phyloP scores from a whole-genome alignment of 2,329 filamentous ascomycete genomes.

The Fusarium annulatum region DNA sequence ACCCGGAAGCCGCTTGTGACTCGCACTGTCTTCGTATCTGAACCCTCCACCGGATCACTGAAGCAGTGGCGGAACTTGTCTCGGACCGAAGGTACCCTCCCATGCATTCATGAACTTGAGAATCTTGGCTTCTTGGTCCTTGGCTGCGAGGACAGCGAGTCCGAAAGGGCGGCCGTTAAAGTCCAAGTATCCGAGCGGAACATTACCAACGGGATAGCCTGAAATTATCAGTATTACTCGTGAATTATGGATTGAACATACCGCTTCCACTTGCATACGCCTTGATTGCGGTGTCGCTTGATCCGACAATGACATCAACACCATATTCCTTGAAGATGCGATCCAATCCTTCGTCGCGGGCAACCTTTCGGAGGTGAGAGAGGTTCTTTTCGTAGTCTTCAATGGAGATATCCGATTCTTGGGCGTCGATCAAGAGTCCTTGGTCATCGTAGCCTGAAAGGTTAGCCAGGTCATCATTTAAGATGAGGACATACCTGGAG shows the following conservation, averaged over 20 bases:
- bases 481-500: not conserved
- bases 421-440: not conserved
- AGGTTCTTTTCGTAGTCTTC: not conserved
- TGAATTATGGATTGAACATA: fast-evolving
- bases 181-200: not conserved
- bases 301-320: not conserved
- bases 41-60: not conserved
- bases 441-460: not conserved
- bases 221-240: not conserved
- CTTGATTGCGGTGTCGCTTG: not conserved
- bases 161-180: not conserved
- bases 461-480: fast-evolving
- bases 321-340: not conserved
- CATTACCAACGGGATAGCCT: not conserved
- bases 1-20: not conserved
- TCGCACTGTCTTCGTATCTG: not conserved
- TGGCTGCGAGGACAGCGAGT: not conserved
- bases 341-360: not conserved
- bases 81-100: not conserved
- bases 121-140: not conserved
- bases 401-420: not conserved
- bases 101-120: not conserved
- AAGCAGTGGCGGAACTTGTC: not conserved
- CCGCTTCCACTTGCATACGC: not conserved
- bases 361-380: not conserved